Evolutionary conservation across 768 basidiomycete species (phyloP), one percentile per base, ranked within the genome.

Genomic region (Hemileccinum impolitum): DNA sequence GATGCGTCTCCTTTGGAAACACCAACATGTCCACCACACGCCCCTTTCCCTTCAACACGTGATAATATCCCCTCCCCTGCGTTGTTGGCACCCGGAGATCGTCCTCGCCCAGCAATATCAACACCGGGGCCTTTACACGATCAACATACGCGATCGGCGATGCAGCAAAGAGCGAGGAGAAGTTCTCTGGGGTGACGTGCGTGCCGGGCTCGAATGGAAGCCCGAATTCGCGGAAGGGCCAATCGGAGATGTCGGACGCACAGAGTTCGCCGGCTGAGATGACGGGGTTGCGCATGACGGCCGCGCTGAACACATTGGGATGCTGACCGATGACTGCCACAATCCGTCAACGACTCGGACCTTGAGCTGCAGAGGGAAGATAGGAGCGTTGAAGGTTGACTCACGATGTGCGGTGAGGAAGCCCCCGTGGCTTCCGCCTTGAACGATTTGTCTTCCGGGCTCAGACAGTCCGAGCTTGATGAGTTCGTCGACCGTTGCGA

Each of bases 401-500:
- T 54, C 57, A 84, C 82, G 66, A 56, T 85, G 83, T 0, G 73
- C 76, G 1, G 75, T 53, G 13, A 86, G 68, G 60, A 84, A 87
- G 2, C 86, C 86, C 0, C 85, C 85, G 51, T 90, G 87, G 39
- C 80, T 84, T 35, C 86, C 87, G 5, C 87, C 86, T 43, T 69
- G 69, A 1, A 86, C 60, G 26, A 85, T 71, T 43, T 80, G 75
- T 52, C 76, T 78, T 7, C 78, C 80, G 13, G 72, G 60, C 37
- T 71, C 66, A 1, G 82, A 75, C 1, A 86, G 63, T 1, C 78
- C 78, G 4, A 75, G 62, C 13, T 66, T 57, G 28, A 82, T 66
- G 37, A 87, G 74, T 51, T 81, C 71, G 18, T 70, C 61, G 3
- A 76, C 73, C 1, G 81, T 73, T 7, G 74, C 77, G 15, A 84